These are phyloP conservation scores for Solanum chiquidenum DNA, from an alignment of 257 asterid species.

Conservation along the genomic window DNA sequence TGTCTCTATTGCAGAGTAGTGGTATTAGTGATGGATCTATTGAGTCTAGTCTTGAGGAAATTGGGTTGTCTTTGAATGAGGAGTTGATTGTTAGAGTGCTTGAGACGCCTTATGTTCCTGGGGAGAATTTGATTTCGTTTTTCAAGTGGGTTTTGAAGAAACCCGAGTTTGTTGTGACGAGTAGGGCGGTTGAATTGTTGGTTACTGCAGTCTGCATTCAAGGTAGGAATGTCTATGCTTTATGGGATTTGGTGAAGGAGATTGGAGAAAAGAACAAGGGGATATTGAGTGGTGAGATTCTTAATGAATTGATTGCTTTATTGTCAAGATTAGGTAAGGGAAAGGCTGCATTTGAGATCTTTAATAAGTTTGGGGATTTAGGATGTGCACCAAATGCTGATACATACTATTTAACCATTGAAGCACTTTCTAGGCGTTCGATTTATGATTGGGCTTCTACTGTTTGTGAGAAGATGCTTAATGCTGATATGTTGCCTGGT, in stretches of 20 bases:
- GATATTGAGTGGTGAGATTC: constrained; percentile 34
- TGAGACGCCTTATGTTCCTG: constrained; percentile 41
- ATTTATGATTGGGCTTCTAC: constrained; percentile 49
- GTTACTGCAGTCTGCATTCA: constrained; percentile 34
- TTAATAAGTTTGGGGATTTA: constrained; percentile 67
- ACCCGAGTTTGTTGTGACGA: constrained; percentile 25
- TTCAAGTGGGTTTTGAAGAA: constrained; percentile 47
- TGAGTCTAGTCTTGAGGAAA: constrained; percentile 34
- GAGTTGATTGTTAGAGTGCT: constrained; percentile 53
- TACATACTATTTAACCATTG: constrained; percentile 57
- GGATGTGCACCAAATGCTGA: constrained; percentile 47
- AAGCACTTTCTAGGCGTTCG: constrained; percentile 67
- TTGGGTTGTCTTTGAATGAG: constrained; percentile 41
- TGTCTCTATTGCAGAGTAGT: constrained; percentile 71
- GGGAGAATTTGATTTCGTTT: constrained; percentile 55
- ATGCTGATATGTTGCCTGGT: constrained; percentile 40
- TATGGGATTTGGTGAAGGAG: constrained; percentile 71
- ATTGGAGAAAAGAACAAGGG: constrained; percentile 45
- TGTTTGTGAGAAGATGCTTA: constrained; percentile 67
- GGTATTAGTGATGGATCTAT: constrained; percentile 29
- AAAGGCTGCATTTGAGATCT: constrained; percentile 71
- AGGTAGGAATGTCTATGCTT: constrained; percentile 34
- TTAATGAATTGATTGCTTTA: constrained; percentile 46
- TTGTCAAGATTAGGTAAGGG: constrained; percentile 61
- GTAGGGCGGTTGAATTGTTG: constrained; percentile 28